Evolutionary conservation across 2,329 filamentous ascomycete genomes (phyloP), one percentile per base, ranked within the genome.

Genomic region (Sphaceloma murrayae): DNA sequence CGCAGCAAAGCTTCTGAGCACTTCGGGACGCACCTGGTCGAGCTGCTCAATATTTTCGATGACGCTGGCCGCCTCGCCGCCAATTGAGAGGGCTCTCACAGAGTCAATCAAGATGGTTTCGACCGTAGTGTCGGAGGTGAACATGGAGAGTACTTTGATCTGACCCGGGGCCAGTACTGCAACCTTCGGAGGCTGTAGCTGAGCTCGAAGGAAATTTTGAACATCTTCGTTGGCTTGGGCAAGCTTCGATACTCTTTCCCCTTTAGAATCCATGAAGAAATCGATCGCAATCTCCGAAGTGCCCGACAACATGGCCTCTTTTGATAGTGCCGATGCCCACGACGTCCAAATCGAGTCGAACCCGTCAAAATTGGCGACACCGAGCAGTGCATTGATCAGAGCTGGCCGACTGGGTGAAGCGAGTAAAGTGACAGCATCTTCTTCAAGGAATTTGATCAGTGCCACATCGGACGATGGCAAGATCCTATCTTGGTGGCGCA

Each of bases 371-470:
- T 59, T 52, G 1, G 56, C 51, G 18, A 62, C 65, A 1, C 72
- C 60, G 36, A 78, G 72, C 0, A 94, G 65, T 8, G 78, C 75
- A 0, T 78, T 74, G 5, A 87, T 66, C 0, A 94, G 60, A 40
- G 80, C 73, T 2, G 73, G 62, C 0, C 77, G 75, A 1, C 85
- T 88, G 0, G 82, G 75, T 0, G 85, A 87, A 2, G 72, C 62
- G 2, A 88, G 62, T 11, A 91, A 64, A 1, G 67, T 62, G 0
- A 73, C 66, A 10, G 82, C 66, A 48, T 79, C 67, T 1, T 75
- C 64, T 14, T 67, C 60, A 3, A 82, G 62, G 31, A 83, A 76
- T 0, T 58, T 49, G 1, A 70, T 46, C 4, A 56, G 44, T 2
- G 64, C 55, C 3, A 62, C 56, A 10, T 60, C 49, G 9, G 67